phyloP scores from a whole-genome alignment of 2,329 filamentous ascomycete species.

The Fusarium penzigii region DNA sequence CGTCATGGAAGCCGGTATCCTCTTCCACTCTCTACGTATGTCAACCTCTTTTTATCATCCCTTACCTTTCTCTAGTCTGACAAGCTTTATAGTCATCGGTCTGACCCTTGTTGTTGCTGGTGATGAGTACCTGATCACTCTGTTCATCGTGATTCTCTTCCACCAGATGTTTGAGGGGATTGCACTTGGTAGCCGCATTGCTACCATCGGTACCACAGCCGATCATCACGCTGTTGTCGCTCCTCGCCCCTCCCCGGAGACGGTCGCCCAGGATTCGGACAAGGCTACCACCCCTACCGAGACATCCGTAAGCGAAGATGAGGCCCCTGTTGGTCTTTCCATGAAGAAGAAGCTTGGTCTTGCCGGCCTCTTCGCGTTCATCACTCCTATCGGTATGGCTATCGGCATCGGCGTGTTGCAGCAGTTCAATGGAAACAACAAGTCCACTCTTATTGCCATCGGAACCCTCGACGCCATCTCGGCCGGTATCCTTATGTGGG shows the following conservation, averaged over 20 bases:
- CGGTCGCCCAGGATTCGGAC: conserved; percentile 23
- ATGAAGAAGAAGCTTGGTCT: conserved; percentile 59
- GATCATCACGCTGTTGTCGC: conserved; percentile 19
- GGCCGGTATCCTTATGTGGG: conserved; percentile 78
- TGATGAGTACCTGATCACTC: conserved; percentile 56
- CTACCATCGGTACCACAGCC: conserved; percentile 48
- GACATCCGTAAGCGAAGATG: conserved; percentile 15
- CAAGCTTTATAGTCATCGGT: conserved; percentile 54
- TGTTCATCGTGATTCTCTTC: conserved; percentile 71
- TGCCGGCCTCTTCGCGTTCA: conserved; percentile 64
- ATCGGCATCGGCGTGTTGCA: conserved; percentile 74
- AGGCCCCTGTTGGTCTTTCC: conserved; percentile 29
- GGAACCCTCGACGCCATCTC: conserved; percentile 74
- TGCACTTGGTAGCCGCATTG: conserved; percentile 71
- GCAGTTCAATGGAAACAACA: conserved; percentile 72
- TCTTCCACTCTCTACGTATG: conserved; percentile 72
- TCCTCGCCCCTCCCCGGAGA: conserved; percentile 21
- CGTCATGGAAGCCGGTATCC: conserved; percentile 71
- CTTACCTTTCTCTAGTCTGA: neutral
- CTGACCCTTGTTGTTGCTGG: conserved; percentile 63
- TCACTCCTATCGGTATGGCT: conserved; percentile 78
- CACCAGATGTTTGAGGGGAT: conserved; percentile 80
- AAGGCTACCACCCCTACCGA: conserved; percentile 30
- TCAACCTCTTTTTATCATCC: conserved; percentile 3
- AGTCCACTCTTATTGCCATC: conserved; percentile 67